Evolutionary conservation across 2,329 filamentous ascomycete genomes (phyloP).

Genomic region (Arachnomyces sp.): DNA sequence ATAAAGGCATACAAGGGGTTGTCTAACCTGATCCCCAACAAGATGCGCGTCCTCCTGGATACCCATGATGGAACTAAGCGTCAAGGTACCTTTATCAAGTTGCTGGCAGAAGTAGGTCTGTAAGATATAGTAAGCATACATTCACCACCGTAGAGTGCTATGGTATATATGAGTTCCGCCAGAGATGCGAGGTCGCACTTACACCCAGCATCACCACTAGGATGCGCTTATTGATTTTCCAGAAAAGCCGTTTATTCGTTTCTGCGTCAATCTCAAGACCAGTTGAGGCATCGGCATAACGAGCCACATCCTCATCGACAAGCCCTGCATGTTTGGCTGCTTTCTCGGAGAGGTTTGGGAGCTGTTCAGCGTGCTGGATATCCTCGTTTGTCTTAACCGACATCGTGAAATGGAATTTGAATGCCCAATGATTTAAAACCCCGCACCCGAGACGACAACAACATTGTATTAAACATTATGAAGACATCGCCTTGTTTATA

Average conservation of each 20-base stretch:
- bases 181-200: slow-evolving; percentile 10
- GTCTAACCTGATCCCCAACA: slow-evolving; percentile 32
- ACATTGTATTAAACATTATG: too few relatives aligned
- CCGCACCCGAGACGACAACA: too few relatives aligned
- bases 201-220: slow-evolving; percentile 8
- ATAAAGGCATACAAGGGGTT: too few relatives aligned
- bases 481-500: too few relatives aligned
- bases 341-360: background rate
- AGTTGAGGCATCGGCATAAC: slow-evolving; percentile 4
- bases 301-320: slow-evolving; percentile 7
- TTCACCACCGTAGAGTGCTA: too few relatives aligned
- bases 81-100: slow-evolving; percentile 17
- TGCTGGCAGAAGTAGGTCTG: slow-evolving; percentile 18
- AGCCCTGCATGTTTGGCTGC: background rate
- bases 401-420: too few relatives aligned
- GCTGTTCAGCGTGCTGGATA: background rate
- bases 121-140: slow-evolving; percentile 10
- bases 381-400: background rate
- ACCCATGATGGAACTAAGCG: slow-evolving; percentile 19
- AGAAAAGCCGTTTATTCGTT: slow-evolving; percentile 14
- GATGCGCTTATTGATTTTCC: slow-evolving; percentile 14
- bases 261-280: slow-evolving; percentile 9
- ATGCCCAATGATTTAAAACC: too few relatives aligned
- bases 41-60: slow-evolving; percentile 26
- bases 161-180: slow-evolving; percentile 10